phyloP scores from a whole-genome alignment of 495 filamentous ascomycete species.

The Neurospora intermedia region DNA sequence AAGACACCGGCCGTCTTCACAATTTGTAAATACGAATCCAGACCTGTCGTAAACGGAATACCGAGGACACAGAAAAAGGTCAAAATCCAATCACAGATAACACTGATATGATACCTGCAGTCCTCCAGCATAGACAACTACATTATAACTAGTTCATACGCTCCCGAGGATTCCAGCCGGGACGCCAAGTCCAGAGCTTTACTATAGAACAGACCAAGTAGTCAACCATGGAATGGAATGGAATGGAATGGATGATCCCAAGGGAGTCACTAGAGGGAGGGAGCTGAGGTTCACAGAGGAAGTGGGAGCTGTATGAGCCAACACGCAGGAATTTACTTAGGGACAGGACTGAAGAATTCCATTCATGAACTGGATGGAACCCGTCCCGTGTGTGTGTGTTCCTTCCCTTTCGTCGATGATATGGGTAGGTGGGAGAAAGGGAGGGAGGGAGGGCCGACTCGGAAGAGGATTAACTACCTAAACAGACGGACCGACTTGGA shows the following conservation, averaged over 20 bases:
- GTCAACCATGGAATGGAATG: background rate
- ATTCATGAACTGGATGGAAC: background rate
- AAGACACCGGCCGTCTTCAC: too few relatives aligned
- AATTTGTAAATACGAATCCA: background rate
- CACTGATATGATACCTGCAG: too few relatives aligned
- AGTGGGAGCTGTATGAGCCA: background rate
- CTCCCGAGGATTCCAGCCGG: too few relatives aligned
- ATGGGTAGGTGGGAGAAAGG: background rate
- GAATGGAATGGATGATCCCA: background rate
- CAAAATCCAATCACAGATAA: too few relatives aligned
- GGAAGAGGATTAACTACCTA: too few relatives aligned
- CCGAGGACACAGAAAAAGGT: too few relatives aligned
- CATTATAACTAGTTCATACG: too few relatives aligned
- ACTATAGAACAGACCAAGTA: background rate
- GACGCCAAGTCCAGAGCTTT: background rate
- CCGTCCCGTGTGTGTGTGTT: too few relatives aligned
- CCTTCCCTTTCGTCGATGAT: background rate
- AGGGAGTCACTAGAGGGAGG: background rate
- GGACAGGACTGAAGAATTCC: background rate
- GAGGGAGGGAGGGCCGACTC: too few relatives aligned
- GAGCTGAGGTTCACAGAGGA: background rate
- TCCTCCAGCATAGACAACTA: too few relatives aligned
- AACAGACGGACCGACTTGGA: background rate
- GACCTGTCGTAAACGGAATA: too few relatives aligned
- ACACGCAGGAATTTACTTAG: background rate